Evolutionary conservation across 1,284 basidiomycete species (phyloP).

Genomic region (Trichosporon inkin): DNA sequence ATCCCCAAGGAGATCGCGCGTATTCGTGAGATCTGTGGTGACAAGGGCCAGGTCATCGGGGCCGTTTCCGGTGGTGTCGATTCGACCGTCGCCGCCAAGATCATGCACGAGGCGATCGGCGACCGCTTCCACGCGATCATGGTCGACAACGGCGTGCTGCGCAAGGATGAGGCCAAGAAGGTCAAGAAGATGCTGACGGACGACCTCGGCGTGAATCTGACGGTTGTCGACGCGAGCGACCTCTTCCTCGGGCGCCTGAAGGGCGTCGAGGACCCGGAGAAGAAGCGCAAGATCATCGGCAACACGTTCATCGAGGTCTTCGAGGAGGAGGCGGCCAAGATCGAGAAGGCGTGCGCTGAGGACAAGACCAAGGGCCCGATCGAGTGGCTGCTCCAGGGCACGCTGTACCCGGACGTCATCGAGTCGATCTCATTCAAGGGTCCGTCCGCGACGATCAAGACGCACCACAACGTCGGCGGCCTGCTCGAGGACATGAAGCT

Average conservation of each 20-base stretch:
- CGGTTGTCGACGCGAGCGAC: conserved; percentile 91
- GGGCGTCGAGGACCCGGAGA: conserved; percentile 91
- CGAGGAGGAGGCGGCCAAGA: conserved; percentile 83
- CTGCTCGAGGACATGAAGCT: conserved; percentile 97
- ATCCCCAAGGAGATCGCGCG: conserved; percentile 95
- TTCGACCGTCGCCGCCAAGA: conserved; percentile 94
- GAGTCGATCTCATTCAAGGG: conserved; percentile 99
- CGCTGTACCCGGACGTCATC: conserved; percentile 98
- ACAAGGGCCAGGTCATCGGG: conserved; percentile 92
- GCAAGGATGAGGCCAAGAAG: conserved; percentile 84
- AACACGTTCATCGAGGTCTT: conserved; percentile 99
- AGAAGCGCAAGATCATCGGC: conserved; percentile 97
- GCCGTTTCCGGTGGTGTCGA: conserved; percentile 98
- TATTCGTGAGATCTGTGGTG: conserved; percentile 92
- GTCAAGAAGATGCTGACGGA: conserved; percentile 94
- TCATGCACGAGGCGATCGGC: conserved; percentile 99
- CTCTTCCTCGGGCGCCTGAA: conserved; percentile 85
- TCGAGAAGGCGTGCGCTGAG: conserved; percentile 67
- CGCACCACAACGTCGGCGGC: conserved; percentile 98
- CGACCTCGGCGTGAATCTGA: conserved; percentile 93
- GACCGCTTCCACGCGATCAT: conserved; percentile 99
- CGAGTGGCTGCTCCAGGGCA: conserved; percentile 97
- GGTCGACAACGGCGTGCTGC: conserved; percentile 98
- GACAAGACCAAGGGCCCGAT: conserved; percentile 80
- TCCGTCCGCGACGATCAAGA: conserved; percentile 98